phyloP scores from a whole-genome alignment of 495 filamentous ascomycete genomes.

The Aspergillus saccharolyticus region DNA sequence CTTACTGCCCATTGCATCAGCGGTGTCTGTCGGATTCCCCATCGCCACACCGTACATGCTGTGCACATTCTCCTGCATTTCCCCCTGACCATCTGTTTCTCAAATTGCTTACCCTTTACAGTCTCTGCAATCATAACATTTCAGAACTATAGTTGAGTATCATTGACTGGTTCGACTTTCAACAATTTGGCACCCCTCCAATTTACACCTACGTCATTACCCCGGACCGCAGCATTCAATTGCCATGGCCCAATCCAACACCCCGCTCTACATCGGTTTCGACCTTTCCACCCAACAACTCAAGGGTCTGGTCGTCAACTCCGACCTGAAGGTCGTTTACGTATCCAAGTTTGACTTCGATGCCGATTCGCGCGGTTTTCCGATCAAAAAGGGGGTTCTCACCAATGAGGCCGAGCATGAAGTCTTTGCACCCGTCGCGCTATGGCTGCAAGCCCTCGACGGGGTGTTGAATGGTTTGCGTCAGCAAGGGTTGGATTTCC shows the following conservation, averaged over 20 bases:
- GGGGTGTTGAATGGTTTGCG: constrained; percentile 70
- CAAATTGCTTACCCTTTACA: background rate
- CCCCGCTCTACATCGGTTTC: constrained; percentile 81
- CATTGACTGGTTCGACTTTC: too few relatives aligned
- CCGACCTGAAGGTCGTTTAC: constrained; percentile 49
- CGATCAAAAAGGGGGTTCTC: constrained; percentile 80
- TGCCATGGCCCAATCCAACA: constrained; percentile 17
- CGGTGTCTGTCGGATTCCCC: too few relatives aligned
- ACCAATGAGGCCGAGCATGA: constrained; percentile 75
- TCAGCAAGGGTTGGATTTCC: constrained; percentile 69
- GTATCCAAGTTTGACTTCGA: constrained; percentile 59
- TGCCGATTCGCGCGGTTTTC: constrained; percentile 67
- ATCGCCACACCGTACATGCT: background rate
- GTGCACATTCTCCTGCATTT: background rate
- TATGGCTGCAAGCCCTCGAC: constrained; percentile 93
- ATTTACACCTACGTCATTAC: background rate
- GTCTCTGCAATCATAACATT: background rate
- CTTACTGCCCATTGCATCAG: background rate
- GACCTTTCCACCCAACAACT: constrained; percentile 96
- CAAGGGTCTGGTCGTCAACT: constrained; percentile 82
- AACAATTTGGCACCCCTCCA: too few relatives aligned
- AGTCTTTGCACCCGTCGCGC: constrained; percentile 85
- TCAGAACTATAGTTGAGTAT: too few relatives aligned
- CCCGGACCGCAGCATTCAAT: background rate
- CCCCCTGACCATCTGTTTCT: background rate